Evolutionary conservation across 208 protist genomes (phyloP), one percentile per base, ranked within the genome.

Genomic region (Trypanosoma vivax): DNA sequence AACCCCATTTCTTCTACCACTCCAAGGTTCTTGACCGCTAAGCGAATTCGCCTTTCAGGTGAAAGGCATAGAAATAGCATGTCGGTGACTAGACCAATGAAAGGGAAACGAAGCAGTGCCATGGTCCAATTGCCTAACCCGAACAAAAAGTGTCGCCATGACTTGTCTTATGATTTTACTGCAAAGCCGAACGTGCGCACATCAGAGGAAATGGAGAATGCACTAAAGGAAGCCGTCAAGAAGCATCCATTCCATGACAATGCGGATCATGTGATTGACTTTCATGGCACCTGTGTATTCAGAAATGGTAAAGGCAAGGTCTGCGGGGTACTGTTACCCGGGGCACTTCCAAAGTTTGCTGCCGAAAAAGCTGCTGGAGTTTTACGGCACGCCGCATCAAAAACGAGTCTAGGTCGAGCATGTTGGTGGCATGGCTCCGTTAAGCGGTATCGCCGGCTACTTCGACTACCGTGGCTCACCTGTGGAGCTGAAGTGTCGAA

Each of bases 391-490:
- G 86, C 83, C 3, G 84, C 85, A 18, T 66, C 66, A 33, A 65
- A 67, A 18, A 84, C 89, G 11, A 74, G 68, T 18, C 65, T 95
- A 24, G 68, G 86, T n/a, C 73, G 70, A 31, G 66, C 51, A 39
- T 86, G 88, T 82, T 60, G 89, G 89, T 16, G 89, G 89, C 9
- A 64, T 80, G 53, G 39, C 83, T 7, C 86, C 89, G 3, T 62
- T 84, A 46, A 94, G 89, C 48, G 89, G 89, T 29, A 95, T 94
- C 54, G 83, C 85, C 13, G 89, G 86, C 9, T 94, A 94, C 66
- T 95, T 86, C 54, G 86, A 95, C 63, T 95, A 94, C 59, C 70
- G 78, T 16, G 86, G 86, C 27, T 88, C 83, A 24, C 86, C 86
- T 16, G 72, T 92, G 23, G 79, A 89, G 50, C 58, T 80, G 33